Evolutionary conservation across 352 stramenopile genomes (phyloP), one percentile per base, ranked within the genome.

Genomic region (Globisporangium takayamanum): DNA sequence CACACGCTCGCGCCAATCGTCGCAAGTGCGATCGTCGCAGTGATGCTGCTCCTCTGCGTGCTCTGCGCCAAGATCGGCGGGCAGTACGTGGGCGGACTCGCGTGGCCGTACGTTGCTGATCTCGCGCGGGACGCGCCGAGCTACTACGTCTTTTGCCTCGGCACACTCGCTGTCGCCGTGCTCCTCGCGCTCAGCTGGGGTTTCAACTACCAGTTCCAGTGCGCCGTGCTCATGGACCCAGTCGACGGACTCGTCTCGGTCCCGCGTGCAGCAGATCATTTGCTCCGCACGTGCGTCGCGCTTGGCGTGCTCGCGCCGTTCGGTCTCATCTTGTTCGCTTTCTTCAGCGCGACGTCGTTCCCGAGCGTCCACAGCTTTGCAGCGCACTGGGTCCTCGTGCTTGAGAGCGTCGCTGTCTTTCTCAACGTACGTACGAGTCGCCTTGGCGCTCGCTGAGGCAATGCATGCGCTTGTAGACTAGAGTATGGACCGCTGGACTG

Each of bases 61-160:
- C 55, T 56, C 18, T 68, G 84, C 45, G 54, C 70, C 41, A 82
- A 75, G 45, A 36, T 50, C 48, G 66, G 67, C 8, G 63, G 70
- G 47, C 69, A 66, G 14, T 87, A 85, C 55, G 61, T 73, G 3
- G 78, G 78, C 39, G 73, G 73, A 0, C 63, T 88, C 11, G 30
- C 28, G 3, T 84, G 74, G 74, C 77, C 74, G 20, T 87, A 81
- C 63, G 71, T 87, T 62, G 83, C 74, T 15, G 74, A 84, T 57
- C 68, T 75, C 46, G 70, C 67, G 48, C 68, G 73, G 55, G 72
- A 78, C 42, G 50, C 64, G 15, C 72, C 72, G 1, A 63, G 55
- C 5, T 78, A 78, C 53, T 68, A 72, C 26, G 53, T 82, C 14
- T 87, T 80, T 49, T 69, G 53, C 49, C 58, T 61, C 18, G 76